These are phyloP conservation scores for Westerdykella ornata DNA, from an alignment of 2,329 filamentous ascomycete genomes.

Conservation along the genomic window DNA sequence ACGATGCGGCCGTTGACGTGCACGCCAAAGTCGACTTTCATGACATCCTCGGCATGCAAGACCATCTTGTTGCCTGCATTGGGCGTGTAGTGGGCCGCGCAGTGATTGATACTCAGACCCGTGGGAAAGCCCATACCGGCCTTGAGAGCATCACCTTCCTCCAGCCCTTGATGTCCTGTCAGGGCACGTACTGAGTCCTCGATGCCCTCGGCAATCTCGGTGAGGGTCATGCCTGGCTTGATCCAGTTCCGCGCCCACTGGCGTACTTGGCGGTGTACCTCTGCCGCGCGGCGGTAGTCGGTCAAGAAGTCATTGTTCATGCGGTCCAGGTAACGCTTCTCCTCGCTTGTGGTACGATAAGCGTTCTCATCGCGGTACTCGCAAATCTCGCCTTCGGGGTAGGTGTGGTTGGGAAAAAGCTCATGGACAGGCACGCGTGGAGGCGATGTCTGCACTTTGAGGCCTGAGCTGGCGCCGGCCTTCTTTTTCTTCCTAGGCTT, in stretches of 20 bases:
- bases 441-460: slow-evolving; percentile 68
- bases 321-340: slow-evolving; percentile 75
- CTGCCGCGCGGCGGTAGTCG: slow-evolving; percentile 79
- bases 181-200: slow-evolving; percentile 73
- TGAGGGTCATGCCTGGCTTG: slow-evolving; percentile 72
- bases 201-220: slow-evolving; percentile 79
- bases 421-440: slow-evolving; percentile 67
- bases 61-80: slow-evolving; percentile 79
- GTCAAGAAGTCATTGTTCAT: slow-evolving; percentile 71
- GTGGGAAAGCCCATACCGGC: slow-evolving; percentile 84
- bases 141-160: slow-evolving; percentile 69
- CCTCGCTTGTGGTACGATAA: slow-evolving; percentile 73
- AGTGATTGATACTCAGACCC: slow-evolving; percentile 76
- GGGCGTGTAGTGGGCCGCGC: slow-evolving; percentile 79
- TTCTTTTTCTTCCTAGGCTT: slow-evolving; percentile 67
- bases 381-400: slow-evolving; percentile 70
- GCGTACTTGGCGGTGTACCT: slow-evolving; percentile 81
- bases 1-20: slow-evolving; percentile 66
- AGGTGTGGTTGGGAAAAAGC: slow-evolving; percentile 65
- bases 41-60: slow-evolving; percentile 59
- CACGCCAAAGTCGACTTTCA: slow-evolving; percentile 68
- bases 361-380: slow-evolving; percentile 72
- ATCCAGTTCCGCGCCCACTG: slow-evolving; percentile 76
- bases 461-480: slow-evolving; percentile 38
- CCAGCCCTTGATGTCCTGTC: slow-evolving; percentile 67